Base-by-base conservation (phyloP, 495 filamentous ascomycete genomes). In the Staphylotrichum longicolle region DNA sequence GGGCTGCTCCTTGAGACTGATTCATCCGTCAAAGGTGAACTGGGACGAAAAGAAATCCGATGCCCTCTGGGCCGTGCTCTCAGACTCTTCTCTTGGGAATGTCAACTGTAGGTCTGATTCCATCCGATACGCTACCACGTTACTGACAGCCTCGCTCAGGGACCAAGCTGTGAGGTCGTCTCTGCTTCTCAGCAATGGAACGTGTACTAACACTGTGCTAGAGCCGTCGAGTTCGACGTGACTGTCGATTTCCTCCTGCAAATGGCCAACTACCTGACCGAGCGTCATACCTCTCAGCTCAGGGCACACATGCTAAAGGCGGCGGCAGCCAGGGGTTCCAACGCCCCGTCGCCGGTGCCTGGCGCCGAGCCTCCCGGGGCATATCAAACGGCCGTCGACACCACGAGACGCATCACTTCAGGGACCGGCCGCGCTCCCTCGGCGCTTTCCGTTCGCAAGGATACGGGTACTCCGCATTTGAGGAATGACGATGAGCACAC, bases 181-280 rank as follows among this genome's bases (percentile, higher is more conserved):
- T 48, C 48, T 49, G 42, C 40, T 49, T 10, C 35, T 27, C 4
- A 10, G 39, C 48, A 44, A 33, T 7, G 15, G 7, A 2, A 53
- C 20, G 52, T 48, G 42, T 56, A 60, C 64, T 57, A 46, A 65
- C 60, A 63, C 55, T 72, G 68, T 70, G 51, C 60, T 46, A 83
- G 82, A 61, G 80, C 80, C 14, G 63, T 66, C 47, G 63, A 73
- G 27, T 80, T 83, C 66, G 70, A 79, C 46, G 94, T 97, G 42
- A 87, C 89, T 11, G 83, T 92, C 33, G 82, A 91, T 32, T 98
- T 98, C 70, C 78, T 98, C 7, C 85, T 96, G 5, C 93, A 97
- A 71, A 91, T 98, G 72, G 91, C 91, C 62, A 91, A 91, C 75
- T 97, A 92, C 88, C 86, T 97, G 3, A 96, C 95, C 67, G 92